A percentile compares a stretch with the other conserved stretches of the same genome.
phyloP scores from a whole-genome alignment of 495 filamentous ascomycete genomes.

The Terfezia claveryi region DNA sequence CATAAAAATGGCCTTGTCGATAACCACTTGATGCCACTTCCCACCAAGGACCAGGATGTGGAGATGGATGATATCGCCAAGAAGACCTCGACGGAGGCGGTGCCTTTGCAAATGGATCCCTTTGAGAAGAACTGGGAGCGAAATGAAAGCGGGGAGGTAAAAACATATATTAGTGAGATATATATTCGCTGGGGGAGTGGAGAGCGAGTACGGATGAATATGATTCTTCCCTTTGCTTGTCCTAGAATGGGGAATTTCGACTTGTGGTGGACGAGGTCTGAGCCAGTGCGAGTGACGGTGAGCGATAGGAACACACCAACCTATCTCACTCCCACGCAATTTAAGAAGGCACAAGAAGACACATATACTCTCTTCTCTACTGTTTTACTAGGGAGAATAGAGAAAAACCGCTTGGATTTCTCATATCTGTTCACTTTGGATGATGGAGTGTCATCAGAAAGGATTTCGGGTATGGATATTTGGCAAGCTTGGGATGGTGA shows the following conservation, averaged over 20 bases:
- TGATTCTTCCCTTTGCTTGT: conserved; percentile 21
- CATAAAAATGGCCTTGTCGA: conserved; percentile 51
- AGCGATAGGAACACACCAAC: conserved; percentile 4
- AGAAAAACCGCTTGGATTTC: conserved; percentile 8
- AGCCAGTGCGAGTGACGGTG: conserved; percentile 7
- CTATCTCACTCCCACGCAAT: background rate
- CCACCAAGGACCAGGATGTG: conserved; percentile 17
- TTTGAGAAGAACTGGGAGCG: conserved; percentile 27
- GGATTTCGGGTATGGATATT: conserved; percentile 3
- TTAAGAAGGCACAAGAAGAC: conserved; percentile 7
- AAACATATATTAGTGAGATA: background rate
- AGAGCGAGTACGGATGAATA: conserved; percentile 9
- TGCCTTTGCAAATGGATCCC: conserved; percentile 37
- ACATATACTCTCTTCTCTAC: conserved; percentile 11
- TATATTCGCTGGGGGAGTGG: conserved; percentile 2
- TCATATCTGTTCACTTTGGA: conserved; percentile 14
- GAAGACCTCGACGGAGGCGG: conserved; percentile 27
- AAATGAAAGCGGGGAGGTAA: background rate
- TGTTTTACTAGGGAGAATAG: conserved; percentile 10
- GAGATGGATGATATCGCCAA: conserved; percentile 23
- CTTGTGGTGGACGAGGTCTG: conserved; percentile 26
- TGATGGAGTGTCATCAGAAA: background rate
- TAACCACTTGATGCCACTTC: conserved; percentile 51
- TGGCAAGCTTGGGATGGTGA: conserved; percentile 1
- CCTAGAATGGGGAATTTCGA: conserved; percentile 18